phyloP scores from a whole-genome alignment of 2,329 filamentous ascomycete species.

The Plectosphaerella cucumerina region DNA sequence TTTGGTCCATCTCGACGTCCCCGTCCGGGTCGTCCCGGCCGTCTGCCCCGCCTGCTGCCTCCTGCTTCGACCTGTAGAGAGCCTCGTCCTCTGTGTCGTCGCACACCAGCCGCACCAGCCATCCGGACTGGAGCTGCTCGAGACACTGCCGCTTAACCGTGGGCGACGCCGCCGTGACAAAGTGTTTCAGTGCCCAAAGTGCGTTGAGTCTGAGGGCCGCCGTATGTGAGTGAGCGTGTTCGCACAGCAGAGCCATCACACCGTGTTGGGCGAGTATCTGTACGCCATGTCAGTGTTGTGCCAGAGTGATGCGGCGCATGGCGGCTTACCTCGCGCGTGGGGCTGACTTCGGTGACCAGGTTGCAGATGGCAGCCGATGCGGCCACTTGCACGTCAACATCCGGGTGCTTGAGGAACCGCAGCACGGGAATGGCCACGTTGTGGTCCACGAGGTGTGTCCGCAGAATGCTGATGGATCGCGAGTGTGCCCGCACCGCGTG shows the following conservation, averaged over 20 bases:
- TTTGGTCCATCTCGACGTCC: slow-evolving; percentile 53
- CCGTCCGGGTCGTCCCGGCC: slow-evolving; percentile 45
- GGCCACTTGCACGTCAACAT: slow-evolving; percentile 78
- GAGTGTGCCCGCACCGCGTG: slow-evolving; percentile 77
- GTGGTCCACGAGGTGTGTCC: slow-evolving; percentile 84
- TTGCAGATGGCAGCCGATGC: slow-evolving; percentile 84
- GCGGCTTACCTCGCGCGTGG: slow-evolving; percentile 74
- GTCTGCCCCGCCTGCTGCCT: slow-evolving; percentile 15
- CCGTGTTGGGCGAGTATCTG: slow-evolving; percentile 70
- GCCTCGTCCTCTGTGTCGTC: slow-evolving; percentile 54
- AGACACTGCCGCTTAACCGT: slow-evolving; percentile 74
- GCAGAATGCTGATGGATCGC: slow-evolving; percentile 75
- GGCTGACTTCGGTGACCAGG: slow-evolving; percentile 81
- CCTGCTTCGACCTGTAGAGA: slow-evolving; percentile 31
- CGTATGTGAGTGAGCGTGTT: slow-evolving; percentile 78
- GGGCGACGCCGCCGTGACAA: slow-evolving; percentile 60
- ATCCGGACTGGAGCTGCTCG: slow-evolving; percentile 71
- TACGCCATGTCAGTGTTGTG: neutral
- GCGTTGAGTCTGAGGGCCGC: slow-evolving; percentile 79
- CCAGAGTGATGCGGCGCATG: neutral
- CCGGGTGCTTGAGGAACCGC: slow-evolving; percentile 66
- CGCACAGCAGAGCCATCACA: slow-evolving; percentile 72
- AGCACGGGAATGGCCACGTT: slow-evolving; percentile 76
- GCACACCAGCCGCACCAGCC: slow-evolving; percentile 76
- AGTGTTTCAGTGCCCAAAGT: slow-evolving; percentile 90